phyloP scores from a whole-genome alignment of 2,329 filamentous ascomycete genomes.

The Fusarium sororula region DNA sequence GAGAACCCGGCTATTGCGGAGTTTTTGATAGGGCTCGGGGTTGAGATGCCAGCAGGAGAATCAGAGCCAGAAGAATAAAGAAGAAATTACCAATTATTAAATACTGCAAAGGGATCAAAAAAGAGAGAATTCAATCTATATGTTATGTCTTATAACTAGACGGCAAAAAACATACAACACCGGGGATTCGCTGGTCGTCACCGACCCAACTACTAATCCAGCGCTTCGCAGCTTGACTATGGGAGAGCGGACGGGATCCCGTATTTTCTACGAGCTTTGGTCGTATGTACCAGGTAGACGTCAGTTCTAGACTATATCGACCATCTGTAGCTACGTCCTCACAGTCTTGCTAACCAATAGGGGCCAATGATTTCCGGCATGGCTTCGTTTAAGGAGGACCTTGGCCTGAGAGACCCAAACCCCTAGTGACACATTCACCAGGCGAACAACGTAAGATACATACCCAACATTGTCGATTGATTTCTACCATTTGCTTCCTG shows the following conservation, averaged over 20 bases:
- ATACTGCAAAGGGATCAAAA: neutral
- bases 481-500: fast-evolving
- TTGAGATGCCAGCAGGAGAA: neutral
- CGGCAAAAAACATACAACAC: neutral
- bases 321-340: fast-evolving
- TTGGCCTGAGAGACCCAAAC: neutral
- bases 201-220: neutral
- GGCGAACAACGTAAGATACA: neutral
- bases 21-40: neutral
- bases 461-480: neutral
- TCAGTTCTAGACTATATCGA: fast-evolving
- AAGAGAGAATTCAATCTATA: neutral
- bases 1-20: neutral
- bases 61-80: neutral
- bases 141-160: fast-evolving
- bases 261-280: neutral
- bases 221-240: neutral
- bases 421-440: neutral
- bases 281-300: fast-evolving
- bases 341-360: neutral
- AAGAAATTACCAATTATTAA: neutral
- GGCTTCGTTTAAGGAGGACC: neutral
- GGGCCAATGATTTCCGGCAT: neutral
- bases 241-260: neutral
- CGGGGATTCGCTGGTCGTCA: neutral